Percentiles rank a stretch among this genome's conserved stretches.
phyloP scores from a whole-genome alignment of 345 rosid genomes.

The Chamaenerion angustifolium region DNA sequence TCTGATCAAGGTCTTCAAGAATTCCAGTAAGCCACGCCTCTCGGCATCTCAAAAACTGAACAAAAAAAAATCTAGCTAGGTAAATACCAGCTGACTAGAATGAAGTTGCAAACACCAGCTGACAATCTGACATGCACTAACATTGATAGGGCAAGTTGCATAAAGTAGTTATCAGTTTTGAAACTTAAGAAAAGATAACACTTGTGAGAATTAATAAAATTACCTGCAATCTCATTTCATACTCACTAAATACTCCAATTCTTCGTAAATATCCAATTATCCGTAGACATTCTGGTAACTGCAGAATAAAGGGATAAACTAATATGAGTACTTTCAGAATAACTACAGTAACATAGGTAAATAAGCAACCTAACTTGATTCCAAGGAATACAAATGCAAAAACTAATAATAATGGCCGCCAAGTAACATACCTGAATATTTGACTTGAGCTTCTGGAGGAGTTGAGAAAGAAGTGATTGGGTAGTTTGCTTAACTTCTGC shows the following conservation, averaged over 20 bases:
- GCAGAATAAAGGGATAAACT: conserved; percentile 14
- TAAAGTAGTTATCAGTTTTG: background rate
- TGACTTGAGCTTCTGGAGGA: conserved; percentile 81
- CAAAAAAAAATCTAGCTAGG: conserved; percentile 8
- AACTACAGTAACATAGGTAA: too few species aligned
- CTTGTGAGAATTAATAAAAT: conserved; percentile 4
- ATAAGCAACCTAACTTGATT: too few species aligned
- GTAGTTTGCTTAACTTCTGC: conserved; percentile 86
- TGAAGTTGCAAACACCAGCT: background rate
- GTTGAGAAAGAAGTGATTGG: conserved; percentile 86
- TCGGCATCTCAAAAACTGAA: conserved; percentile 91
- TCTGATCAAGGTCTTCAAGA: conserved; percentile 88
- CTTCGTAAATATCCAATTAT: conserved; percentile 92
- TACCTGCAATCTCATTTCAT: conserved; percentile 94
- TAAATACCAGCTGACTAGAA: conserved; percentile 4
- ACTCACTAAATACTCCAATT: conserved; percentile 82
- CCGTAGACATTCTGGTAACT: conserved; percentile 94
- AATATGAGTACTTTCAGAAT: background rate
- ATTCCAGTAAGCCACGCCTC: conserved; percentile 98
- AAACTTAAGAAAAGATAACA: background rate
- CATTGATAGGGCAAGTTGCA: background rate
- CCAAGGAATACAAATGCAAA: conserved; percentile 1
- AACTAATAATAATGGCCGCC: conserved; percentile 4
- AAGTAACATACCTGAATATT: conserved; percentile 61
- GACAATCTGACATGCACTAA: background rate